These are phyloP conservation scores for Trichoderma orchidacearum DNA, from an alignment of 495 filamentous ascomycete genomes.

Conservation along the genomic window DNA sequence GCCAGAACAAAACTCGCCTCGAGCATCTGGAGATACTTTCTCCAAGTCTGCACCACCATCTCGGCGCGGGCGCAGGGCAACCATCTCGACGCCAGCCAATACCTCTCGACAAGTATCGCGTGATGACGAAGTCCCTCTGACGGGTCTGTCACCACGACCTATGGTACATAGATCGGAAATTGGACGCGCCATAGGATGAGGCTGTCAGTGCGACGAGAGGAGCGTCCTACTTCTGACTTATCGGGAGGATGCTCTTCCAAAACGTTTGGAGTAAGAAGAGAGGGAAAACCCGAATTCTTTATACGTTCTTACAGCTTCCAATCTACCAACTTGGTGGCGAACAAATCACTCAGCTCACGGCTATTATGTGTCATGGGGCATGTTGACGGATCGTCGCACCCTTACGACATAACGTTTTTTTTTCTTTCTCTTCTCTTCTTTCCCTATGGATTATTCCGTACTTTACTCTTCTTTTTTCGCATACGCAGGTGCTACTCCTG, in stretches of 20 bases:
- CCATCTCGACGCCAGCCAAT: slow-evolving; percentile 22
- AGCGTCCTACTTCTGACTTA: too few species aligned
- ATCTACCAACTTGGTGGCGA: too few species aligned
- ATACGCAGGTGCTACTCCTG: background rate
- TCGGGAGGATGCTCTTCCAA: too few species aligned
- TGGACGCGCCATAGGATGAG: slow-evolving; percentile 30
- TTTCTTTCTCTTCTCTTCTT: background rate
- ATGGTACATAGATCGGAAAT: slow-evolving; percentile 23
- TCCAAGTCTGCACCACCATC: background rate
- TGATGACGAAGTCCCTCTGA: slow-evolving; percentile 20
- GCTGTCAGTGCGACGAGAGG: too few species aligned
- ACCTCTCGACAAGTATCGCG: slow-evolving; percentile 21
- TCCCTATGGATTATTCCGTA: background rate
- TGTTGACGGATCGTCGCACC: background rate
- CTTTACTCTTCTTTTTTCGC: background rate
- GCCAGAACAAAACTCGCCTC: slow-evolving; percentile 4
- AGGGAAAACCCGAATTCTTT: too few species aligned
- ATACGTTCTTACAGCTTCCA: too few species aligned
- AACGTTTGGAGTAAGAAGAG: too few species aligned
- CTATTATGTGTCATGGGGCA: background rate
- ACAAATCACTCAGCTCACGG: too few species aligned
- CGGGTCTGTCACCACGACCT: slow-evolving; percentile 24
- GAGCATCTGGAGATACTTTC: slow-evolving; percentile 6
- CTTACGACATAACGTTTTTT: background rate
- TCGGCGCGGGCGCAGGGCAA: slow-evolving; percentile 14